Conservation (phyloP, 2,329 filamentous ascomycete genomes). For the Mariannaea elegans region DNA sequence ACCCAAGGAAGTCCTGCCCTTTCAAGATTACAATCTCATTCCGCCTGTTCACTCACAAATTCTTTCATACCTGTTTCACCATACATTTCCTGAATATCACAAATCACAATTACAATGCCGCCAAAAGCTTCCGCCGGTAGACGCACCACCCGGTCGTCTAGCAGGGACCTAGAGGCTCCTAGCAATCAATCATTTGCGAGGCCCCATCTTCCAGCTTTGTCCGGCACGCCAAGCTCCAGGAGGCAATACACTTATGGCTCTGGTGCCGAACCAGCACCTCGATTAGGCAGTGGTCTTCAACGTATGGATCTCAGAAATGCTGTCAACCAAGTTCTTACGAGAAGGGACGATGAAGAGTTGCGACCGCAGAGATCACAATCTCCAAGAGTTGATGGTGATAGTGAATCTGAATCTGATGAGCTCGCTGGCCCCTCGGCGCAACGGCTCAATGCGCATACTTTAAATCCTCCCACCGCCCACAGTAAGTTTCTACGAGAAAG, state of each 20-base stretch:
- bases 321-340: conserved; percentile 40
- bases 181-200: conserved; percentile 24
- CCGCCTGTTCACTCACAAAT: neutral
- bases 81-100: conserved; percentile 5
- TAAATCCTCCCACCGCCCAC: neutral
- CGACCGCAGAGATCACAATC: conserved; percentile 19
- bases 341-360: conserved; percentile 31
- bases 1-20: conserved; percentile 2
- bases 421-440: conserved; percentile 11
- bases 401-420: conserved; percentile 33
- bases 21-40: conserved; percentile 1
- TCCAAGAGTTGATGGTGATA: neutral
- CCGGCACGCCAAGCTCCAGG: conserved; percentile 47
- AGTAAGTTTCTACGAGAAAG: conserved; percentile 18
- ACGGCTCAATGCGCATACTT: neutral
- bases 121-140: conserved; percentile 29
- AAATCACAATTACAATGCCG: conserved; percentile 31
- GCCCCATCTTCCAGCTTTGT: conserved; percentile 35
- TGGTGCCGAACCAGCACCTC: conserved; percentile 45
- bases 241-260: conserved; percentile 52
- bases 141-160: conserved; percentile 30
- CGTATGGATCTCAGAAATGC: conserved; percentile 41
- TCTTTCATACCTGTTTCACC: no score
- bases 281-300: conserved; percentile 33
- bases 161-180: conserved; percentile 31